A percentile compares a stretch with the other conserved stretches of the same genome.
phyloP scores from a whole-genome alignment of 345 rosid species.

The Excoecaria agallocha region DNA sequence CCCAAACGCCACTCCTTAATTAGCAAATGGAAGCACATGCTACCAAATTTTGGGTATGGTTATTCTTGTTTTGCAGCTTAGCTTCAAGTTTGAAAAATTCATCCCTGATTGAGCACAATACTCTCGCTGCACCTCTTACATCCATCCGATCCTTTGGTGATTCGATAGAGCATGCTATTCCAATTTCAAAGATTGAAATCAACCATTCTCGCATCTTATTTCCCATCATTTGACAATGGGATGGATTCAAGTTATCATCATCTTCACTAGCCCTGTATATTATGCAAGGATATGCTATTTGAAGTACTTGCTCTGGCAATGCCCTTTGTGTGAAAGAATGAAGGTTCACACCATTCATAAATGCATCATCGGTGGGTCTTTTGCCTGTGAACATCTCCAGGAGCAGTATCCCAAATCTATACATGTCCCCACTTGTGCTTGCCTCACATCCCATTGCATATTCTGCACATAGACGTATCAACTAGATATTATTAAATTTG shows the following conservation, averaged over 20 bases:
- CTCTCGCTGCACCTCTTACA: slow-evolving; percentile 21
- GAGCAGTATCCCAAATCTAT: neutral
- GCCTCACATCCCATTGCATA: neutral
- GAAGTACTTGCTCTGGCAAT: neutral
- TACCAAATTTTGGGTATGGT: neutral
- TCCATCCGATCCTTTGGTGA: slow-evolving; percentile 13
- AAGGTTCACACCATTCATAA: neutral
- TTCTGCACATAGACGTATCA: neutral
- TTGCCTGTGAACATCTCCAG: neutral
- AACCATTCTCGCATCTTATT: no score
- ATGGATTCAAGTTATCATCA: no score
- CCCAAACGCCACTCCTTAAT: no score
- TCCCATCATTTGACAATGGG: no score
- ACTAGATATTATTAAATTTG: neutral
- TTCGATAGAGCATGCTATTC: slow-evolving; percentile 25
- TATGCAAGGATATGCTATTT: neutral
- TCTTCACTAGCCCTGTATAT: slow-evolving; percentile 14
- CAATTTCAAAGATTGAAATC: no score
- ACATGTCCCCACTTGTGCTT: neutral
- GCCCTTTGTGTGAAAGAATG: neutral
- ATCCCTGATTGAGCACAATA: slow-evolving; percentile 19
- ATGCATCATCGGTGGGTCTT: neutral
- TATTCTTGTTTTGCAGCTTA: slow-evolving; percentile 5
- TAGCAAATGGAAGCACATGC: neutral
- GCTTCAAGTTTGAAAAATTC: neutral